These are phyloP conservation scores for Hymenoscyphus scutula DNA, from an alignment of 2,329 filamentous ascomycete genomes.

Conservation along the genomic window DNA sequence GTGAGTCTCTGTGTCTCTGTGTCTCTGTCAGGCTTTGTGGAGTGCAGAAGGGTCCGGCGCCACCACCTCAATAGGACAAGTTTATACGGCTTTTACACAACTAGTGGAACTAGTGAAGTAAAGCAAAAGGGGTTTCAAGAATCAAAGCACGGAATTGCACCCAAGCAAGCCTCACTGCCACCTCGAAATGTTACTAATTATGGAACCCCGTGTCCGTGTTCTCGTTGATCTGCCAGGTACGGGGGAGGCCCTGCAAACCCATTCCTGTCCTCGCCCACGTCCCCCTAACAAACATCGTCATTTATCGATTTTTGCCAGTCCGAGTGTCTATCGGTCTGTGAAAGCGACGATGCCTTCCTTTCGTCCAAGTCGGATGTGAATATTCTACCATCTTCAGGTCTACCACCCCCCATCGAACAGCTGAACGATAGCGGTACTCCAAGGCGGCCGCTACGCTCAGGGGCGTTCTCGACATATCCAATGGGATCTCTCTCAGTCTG, in stretches of 20 bases:
- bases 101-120: not conserved
- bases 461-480: not conserved
- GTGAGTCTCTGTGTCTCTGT: too few species aligned
- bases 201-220: not conserved
- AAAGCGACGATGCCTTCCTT: not conserved
- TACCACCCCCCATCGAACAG: not conserved
- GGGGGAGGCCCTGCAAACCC: not conserved
- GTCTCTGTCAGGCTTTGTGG: not conserved
- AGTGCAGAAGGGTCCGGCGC: not conserved
- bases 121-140: not conserved
- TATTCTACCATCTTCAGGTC: not conserved
- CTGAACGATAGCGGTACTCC: not conserved
- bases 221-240: not conserved
- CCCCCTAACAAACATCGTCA: constrained; percentile 1
- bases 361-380: not conserved
- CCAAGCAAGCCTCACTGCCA: not conserved
- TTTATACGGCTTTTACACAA: not conserved
- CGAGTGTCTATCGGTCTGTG: not conserved
- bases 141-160: not conserved
- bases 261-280: not conserved
- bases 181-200: not conserved
- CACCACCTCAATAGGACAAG: not conserved
- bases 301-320: not conserved
- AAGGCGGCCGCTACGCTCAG: not conserved
- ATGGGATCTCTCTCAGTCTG: not conserved